These are phyloP conservation scores for Acanthochlamys bracteata DNA, from an alignment of 106 monocot genomes.

Conservation along the genomic window DNA sequence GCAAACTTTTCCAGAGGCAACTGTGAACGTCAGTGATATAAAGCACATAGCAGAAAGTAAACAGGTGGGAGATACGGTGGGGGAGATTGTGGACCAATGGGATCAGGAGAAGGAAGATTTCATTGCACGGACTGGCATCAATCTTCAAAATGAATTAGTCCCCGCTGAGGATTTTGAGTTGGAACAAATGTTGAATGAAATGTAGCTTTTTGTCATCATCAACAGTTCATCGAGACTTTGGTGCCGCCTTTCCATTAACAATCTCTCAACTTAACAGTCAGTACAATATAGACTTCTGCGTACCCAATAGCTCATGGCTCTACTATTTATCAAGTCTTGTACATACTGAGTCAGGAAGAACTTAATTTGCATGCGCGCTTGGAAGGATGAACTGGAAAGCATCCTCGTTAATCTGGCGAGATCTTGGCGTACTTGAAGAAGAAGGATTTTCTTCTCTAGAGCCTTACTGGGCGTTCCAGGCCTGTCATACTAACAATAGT, in stretches of 20 bases:
- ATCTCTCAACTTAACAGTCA: too few species aligned
- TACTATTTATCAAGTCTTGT: too few species aligned
- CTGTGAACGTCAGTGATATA: constrained; percentile 40
- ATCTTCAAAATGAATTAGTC: constrained; percentile 17
- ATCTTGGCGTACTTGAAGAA: too few species aligned
- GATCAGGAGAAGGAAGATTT: constrained; percentile 52
- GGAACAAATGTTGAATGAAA: constrained; percentile 26
- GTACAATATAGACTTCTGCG: too few species aligned
- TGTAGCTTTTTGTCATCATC: neutral
- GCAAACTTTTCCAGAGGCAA: constrained; percentile 40
- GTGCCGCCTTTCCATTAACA: neutral
- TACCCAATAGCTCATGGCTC: too few species aligned
- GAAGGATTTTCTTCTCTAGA: too few species aligned
- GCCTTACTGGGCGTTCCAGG: too few species aligned
- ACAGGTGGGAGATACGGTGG: constrained; percentile 22
- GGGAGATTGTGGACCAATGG: constrained; percentile 50
- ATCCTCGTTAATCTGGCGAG: too few species aligned
- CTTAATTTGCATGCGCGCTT: too few species aligned
- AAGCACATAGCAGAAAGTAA: constrained; percentile 42
- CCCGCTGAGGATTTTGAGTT: constrained; percentile 41
- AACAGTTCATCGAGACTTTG: neutral
- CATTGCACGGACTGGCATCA: constrained; percentile 45
- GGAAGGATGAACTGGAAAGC: too few species aligned
- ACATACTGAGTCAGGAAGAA: too few species aligned
- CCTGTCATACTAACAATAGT: too few species aligned